phyloP scores from a whole-genome alignment of 768 basidiomycete genomes.

The Nidula microcarpa region DNA sequence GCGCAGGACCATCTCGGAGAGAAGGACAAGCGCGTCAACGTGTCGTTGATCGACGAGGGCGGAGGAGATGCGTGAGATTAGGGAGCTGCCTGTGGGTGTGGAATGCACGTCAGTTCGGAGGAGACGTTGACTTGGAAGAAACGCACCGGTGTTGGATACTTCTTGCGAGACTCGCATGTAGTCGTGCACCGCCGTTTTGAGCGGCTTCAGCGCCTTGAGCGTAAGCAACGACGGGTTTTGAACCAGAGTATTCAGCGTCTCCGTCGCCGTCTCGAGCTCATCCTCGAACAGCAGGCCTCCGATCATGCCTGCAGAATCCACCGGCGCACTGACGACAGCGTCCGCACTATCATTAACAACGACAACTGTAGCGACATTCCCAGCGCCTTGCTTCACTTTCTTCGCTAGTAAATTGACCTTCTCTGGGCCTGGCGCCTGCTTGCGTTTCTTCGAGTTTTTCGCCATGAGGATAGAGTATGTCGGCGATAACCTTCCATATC shows the following conservation, averaged over 20 bases:
- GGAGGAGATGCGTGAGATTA: constrained; percentile 34
- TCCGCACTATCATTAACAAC: not conserved
- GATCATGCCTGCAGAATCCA: constrained; percentile 14
- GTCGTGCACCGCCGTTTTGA: constrained; percentile 33
- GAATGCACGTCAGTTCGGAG: not conserved
- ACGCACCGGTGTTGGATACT: constrained; percentile 24
- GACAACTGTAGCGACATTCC: not conserved
- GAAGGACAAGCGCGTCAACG: constrained; percentile 45
- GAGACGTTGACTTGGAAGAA: not conserved
- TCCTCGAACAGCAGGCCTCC: constrained; percentile 28
- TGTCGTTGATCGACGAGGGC: constrained; percentile 41
- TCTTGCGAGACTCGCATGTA: constrained; percentile 32
- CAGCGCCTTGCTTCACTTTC: constrained; percentile 8
- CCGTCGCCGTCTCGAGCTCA: constrained; percentile 34
- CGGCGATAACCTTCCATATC: not conserved
- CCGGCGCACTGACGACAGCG: too few species aligned
- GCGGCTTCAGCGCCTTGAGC: constrained; percentile 27
- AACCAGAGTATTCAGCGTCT: constrained; percentile 23
- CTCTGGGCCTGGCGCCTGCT: constrained; percentile 8
- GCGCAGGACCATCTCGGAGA: constrained; percentile 50
- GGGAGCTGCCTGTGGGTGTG: constrained; percentile 21
- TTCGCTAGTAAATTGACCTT: constrained; percentile 8
- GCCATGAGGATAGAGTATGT: constrained; percentile 10
- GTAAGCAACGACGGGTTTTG: constrained; percentile 27
- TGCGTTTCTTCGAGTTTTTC: constrained; percentile 19